A percentile compares a stretch with the other conserved stretches of the same genome.
These are phyloP conservation scores for Lenzites betulinus DNA, from an alignment of 768 basidiomycete genomes.

Conservation along the genomic window DNA sequence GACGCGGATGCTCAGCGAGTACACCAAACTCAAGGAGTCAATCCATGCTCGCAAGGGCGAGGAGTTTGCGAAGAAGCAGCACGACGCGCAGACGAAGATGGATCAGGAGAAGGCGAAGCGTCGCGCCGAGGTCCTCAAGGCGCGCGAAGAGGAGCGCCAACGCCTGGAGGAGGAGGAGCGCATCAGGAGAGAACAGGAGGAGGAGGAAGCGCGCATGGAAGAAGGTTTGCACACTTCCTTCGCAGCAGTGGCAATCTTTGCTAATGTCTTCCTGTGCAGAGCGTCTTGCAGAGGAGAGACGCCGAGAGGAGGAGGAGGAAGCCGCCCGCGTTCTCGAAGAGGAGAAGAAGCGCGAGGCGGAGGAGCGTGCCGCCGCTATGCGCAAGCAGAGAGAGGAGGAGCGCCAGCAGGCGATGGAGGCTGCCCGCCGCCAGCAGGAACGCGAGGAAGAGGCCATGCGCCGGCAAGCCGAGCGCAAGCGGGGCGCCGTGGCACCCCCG, in stretches of 20 bases:
- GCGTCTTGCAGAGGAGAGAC: constrained; percentile 56
- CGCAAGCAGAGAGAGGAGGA: constrained; percentile 57
- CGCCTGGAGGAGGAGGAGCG: constrained; percentile 44
- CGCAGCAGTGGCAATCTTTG: background rate
- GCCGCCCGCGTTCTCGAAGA: constrained; percentile 46
- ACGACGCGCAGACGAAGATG: constrained; percentile 65
- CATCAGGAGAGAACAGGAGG: constrained; percentile 36
- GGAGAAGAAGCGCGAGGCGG: constrained; percentile 60
- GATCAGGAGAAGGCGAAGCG: constrained; percentile 84
- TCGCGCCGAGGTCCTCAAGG: constrained; percentile 54
- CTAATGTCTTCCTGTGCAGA: constrained; percentile 38
- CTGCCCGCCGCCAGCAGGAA: constrained; percentile 58
- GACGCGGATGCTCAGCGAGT: constrained; percentile 73
- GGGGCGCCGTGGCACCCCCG: constrained; percentile 22
- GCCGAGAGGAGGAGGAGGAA: constrained; percentile 45
- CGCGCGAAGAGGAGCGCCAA: constrained; percentile 57
- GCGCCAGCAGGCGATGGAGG: constrained; percentile 52
- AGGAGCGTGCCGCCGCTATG: constrained; percentile 52
- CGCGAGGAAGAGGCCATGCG: constrained; percentile 69
- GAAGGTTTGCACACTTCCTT: constrained; percentile 45
- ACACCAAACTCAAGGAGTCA: constrained; percentile 48
- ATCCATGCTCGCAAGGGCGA: constrained; percentile 60
- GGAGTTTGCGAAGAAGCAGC: constrained; percentile 64
- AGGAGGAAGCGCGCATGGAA: constrained; percentile 47
- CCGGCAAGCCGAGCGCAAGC: constrained; percentile 37